phyloP scores from a whole-genome alignment of 2,329 filamentous ascomycete species.

The Microascus cirrosus region DNA sequence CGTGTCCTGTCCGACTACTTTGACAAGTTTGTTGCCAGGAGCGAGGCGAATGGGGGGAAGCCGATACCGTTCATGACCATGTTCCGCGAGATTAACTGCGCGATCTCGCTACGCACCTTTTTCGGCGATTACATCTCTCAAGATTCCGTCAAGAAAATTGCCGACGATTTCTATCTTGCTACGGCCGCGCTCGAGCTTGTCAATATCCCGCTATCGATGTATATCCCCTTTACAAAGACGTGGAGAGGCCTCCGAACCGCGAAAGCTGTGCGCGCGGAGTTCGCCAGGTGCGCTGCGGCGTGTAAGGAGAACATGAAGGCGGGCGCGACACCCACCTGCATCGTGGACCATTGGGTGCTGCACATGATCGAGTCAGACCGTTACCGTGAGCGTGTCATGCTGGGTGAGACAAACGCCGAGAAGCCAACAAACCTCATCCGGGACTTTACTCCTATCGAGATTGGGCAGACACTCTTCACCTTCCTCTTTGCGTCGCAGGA shows the following conservation, averaged over 20 bases:
- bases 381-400: slow-evolving; percentile 53
- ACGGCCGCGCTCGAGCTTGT: slow-evolving; percentile 71
- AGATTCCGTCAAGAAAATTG: slow-evolving; percentile 60
- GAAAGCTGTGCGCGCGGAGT: slow-evolving; percentile 60
- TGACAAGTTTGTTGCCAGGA: slow-evolving; percentile 52
- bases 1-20: slow-evolving; percentile 64
- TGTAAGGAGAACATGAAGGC: slow-evolving; percentile 61
- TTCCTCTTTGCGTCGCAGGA: slow-evolving; percentile 44
- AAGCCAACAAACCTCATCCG: slow-evolving; percentile 36
- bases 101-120: slow-evolving; percentile 67
- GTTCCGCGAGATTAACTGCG: slow-evolving; percentile 71
- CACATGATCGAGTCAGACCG: slow-evolving; percentile 61
- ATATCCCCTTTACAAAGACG: slow-evolving; percentile 63
- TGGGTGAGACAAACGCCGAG: slow-evolving; percentile 32
- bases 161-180: slow-evolving; percentile 68
- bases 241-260: slow-evolving; percentile 69
- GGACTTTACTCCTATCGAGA: slow-evolving; percentile 36
- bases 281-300: slow-evolving; percentile 59
- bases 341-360: slow-evolving; percentile 68
- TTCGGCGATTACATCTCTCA: slow-evolving; percentile 71
- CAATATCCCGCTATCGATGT: slow-evolving; percentile 60
- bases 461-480: slow-evolving; percentile 37
- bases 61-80: slow-evolving; percentile 58
- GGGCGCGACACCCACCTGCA: slow-evolving; percentile 58
- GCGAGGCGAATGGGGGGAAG: slow-evolving; percentile 35